Base-by-base conservation (phyloP, 169 alveolate genomes). In the Plasmodium yoelii region DNA sequence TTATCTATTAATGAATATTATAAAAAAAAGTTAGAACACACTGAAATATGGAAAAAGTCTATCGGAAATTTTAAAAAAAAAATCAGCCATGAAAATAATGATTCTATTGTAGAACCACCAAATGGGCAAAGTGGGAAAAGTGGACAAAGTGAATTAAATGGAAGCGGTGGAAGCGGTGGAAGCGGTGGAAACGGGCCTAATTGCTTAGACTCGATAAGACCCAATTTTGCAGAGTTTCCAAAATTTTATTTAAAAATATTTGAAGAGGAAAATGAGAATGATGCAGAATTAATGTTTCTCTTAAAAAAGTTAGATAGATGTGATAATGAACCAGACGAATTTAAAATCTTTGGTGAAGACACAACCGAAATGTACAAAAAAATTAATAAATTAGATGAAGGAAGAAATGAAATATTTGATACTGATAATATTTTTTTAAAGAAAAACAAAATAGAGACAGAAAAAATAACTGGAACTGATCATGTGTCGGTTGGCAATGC, bases 11-110 rank as follows among this genome's bases (percentile, higher is more conserved):
- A 87, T 67, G 84, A 87, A 51, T 55, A 51, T 28, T 69, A 65
- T 47, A 72, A 72, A 60, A 87, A 75, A 57, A 87, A 72, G 19
- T 68, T 87, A 57, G 92, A 63, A n/a, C 84, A 68, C 19, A 18
- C 61, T 39, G 59, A 70, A 60, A 47, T 70, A 44, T 87, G 80
- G 82, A 59, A 46, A 39, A 39, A 26, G 5, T 28, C 70, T 5
- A 74, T 87, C 5, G 59, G 60, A 34, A 42, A 71, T 26, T 44
- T 67, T 1, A 70, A 34, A 22, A 18, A 13, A 44, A 72, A 57
- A 61, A 10, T 12, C 12, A 3, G 1, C 4, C 1, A 42, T 13
- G 15, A 15, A 2, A n/a, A 26, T 12, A 24, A 26, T 47, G 53
- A 19, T 10, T 3, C 7, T 0, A 56, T 8, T 59, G 15, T 39